A percentile compares a stretch with the other conserved stretches of the same genome.
These are phyloP conservation scores for Sapria himalayana DNA, from an alignment of 345 rosid species.

Conservation along the genomic window DNA sequence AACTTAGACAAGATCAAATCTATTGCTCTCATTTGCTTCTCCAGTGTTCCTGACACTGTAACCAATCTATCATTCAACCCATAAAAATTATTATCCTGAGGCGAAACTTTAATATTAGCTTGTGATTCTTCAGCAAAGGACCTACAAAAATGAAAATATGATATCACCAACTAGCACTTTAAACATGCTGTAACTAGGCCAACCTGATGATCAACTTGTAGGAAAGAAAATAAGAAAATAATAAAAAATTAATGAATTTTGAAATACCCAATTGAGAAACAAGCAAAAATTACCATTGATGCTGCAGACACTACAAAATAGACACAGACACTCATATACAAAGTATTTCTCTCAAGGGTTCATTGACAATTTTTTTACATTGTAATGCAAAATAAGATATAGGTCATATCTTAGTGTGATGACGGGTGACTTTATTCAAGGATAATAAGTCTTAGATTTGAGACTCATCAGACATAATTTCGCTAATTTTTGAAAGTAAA, in stretches of 20 bases:
- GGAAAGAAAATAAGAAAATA: not conserved
- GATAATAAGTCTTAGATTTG: no score
- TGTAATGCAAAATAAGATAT: no score
- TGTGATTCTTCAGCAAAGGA: constrained; percentile 92
- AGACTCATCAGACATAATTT: no score
- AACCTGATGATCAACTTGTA: not conserved
- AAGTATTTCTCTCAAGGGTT: no score
- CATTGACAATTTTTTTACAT: no score
- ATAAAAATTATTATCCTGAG: constrained; percentile 63
- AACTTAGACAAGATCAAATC: constrained; percentile 77
- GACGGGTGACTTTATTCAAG: no score
- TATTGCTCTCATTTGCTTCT: constrained; percentile 80
- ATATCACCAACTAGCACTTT: constrained; percentile 8
- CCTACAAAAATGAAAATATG: constrained; percentile 23
- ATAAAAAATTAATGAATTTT: not conserved
- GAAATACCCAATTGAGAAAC: not conserved
- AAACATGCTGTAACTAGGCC: not conserved
- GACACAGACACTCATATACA: no score
- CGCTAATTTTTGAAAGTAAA: no score
- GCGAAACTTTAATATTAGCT: constrained; percentile 90
- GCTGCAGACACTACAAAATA: no score
- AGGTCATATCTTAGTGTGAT: no score
- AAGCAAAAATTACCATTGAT: no score
- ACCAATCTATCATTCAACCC: constrained; percentile 92
- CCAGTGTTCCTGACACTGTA: constrained; percentile 63